Evolutionary conservation across 179 eudicot genomes (phyloP).

Genomic region (Silene vulgaris): DNA sequence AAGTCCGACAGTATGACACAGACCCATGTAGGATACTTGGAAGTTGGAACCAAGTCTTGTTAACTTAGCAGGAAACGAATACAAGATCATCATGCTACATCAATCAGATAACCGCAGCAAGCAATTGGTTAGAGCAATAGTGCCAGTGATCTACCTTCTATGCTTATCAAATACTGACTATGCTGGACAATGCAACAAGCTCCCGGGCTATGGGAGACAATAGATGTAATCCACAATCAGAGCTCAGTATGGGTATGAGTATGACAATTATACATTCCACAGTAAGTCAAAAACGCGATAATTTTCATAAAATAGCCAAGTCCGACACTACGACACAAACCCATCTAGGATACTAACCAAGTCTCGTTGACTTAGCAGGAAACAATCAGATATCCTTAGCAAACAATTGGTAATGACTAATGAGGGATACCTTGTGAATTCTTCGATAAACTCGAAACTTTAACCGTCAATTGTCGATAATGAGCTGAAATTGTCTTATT

Average conservation of each 20-base stretch:
- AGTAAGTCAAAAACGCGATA: too few species aligned
- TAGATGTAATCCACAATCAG: too few species aligned
- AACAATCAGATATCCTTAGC: background rate
- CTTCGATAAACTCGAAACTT: slow-evolving; percentile 47
- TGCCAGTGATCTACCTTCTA: background rate
- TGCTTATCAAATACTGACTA: background rate
- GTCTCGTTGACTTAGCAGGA: background rate
- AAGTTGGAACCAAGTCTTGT: too few species aligned
- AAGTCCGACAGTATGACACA: too few species aligned
- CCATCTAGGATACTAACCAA: background rate
- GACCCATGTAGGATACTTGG: background rate
- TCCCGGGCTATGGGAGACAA: too few species aligned
- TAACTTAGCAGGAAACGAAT: background rate
- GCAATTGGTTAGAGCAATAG: background rate
- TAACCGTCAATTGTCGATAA: slow-evolving; percentile 25
- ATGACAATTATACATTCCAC: too few species aligned
- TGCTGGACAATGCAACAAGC: background rate
- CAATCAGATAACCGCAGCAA: background rate
- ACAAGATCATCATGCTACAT: too few species aligned
- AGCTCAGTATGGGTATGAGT: too few species aligned
- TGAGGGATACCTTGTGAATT: slow-evolving; percentile 40
- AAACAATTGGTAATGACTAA: background rate
- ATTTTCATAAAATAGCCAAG: too few species aligned
- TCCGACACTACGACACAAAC: background rate
- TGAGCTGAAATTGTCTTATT: slow-evolving; percentile 25